Evolutionary conservation across 805 yeast species (phyloP).

Genomic region (Ogataea sp.): DNA sequence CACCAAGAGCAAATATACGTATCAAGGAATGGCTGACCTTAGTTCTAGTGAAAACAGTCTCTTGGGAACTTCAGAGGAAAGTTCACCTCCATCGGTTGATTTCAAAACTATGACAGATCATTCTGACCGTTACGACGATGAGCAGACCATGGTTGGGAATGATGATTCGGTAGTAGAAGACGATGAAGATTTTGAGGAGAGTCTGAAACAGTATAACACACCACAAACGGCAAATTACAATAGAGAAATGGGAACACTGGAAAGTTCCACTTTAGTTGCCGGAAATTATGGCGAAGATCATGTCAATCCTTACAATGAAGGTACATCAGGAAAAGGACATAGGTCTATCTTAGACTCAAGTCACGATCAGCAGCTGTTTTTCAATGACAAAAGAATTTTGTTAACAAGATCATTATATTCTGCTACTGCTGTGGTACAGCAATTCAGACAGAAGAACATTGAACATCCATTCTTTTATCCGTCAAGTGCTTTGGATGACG

Average conservation of each 20-base stretch:
- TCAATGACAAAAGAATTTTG: slow-evolving; percentile 62
- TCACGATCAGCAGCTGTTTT: slow-evolving; percentile 66
- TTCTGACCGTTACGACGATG: not conserved
- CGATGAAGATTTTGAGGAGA: not conserved
- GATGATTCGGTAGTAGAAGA: not conserved
- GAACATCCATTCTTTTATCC: slow-evolving; percentile 60
- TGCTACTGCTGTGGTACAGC: slow-evolving; percentile 41
- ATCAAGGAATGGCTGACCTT: too few relatives aligned
- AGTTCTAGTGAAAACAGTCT: too few relatives aligned
- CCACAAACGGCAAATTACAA: not conserved
- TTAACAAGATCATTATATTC: slow-evolving; percentile 54
- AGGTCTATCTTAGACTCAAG: slow-evolving; percentile 16
- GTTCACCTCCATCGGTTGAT: not conserved
- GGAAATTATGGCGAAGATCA: slow-evolving; percentile 9
- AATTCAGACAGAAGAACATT: slow-evolving; percentile 48
- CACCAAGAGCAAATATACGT: too few relatives aligned
- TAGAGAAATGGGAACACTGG: slow-evolving; percentile 8
- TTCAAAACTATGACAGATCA: not conserved
- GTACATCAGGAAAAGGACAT: not conserved
- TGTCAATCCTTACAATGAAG: not conserved
- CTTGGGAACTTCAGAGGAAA: too few relatives aligned
- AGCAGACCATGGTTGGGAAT: not conserved
- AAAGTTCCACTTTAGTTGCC: slow-evolving; percentile 20
- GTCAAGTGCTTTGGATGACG: slow-evolving; percentile 26
- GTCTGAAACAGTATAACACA: not conserved